A percentile compares a stretch with the other conserved stretches of the same genome.
Conservation (phyloP, 257 asterid genomes). For the Nicotiana sylvestris region DNA sequence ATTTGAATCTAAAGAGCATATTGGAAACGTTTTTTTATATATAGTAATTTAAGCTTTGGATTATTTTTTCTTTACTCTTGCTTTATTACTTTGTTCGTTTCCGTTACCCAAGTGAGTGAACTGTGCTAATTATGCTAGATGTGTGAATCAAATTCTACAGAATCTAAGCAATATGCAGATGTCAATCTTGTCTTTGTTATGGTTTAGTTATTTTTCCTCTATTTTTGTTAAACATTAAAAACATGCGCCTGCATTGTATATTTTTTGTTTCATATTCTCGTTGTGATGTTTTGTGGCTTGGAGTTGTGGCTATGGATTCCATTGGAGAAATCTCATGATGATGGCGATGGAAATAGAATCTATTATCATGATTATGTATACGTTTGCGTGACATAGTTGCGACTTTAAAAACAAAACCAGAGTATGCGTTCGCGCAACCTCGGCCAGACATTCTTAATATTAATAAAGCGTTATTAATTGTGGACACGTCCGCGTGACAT, state of each 20-base stretch:
- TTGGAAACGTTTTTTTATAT: no score
- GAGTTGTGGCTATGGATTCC: slow-evolving; percentile 98
- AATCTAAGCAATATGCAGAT: slow-evolving; percentile 84
- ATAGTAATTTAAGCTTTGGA: no score
- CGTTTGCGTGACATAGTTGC: no score
- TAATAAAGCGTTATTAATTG: no score
- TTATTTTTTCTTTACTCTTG: no score
- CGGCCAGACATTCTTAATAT: no score
- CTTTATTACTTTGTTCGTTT: no score
- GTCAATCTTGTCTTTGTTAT: slow-evolving; percentile 14
- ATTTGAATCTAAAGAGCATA: no score
- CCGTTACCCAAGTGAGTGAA: slow-evolving; percentile 55
- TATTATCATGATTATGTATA: no score
- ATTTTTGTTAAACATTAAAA: not conserved
- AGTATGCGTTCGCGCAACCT: no score
- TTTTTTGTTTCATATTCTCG: slow-evolving; percentile 28
- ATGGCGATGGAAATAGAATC: slow-evolving; percentile 29
- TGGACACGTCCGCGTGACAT: no score
- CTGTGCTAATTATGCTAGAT: slow-evolving; percentile 89
- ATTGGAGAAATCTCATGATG: slow-evolving; percentile 65
- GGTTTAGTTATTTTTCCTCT: not conserved
- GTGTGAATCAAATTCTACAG: slow-evolving; percentile 84
- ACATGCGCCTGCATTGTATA: slow-evolving; percentile 2
- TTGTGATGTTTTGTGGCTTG: slow-evolving; percentile 23
- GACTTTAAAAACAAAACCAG: no score